Base-by-base conservation (phyloP, 2,329 filamentous ascomycete genomes). In the Penicillium glabrum region DNA sequence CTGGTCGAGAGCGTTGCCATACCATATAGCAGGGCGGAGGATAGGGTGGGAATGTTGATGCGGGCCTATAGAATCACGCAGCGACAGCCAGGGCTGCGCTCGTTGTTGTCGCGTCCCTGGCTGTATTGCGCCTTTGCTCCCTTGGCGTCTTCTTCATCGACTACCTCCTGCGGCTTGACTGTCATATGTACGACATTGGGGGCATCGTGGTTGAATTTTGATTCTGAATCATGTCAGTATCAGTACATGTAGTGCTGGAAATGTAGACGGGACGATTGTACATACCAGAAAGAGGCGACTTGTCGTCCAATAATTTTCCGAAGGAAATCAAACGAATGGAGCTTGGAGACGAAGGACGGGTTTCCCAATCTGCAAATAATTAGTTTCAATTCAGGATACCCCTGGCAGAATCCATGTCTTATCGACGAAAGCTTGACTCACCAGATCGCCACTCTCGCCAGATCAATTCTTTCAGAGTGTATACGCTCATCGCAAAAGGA, bases 131-230 rank as follows among this genome's bases (percentile, higher is more conserved):
- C 66, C 72, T 88, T 89, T 57, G 83, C 82, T 33, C 84, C 83
- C 69, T 88, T 89, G 55, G 89, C 86, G 64, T 91, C 89, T 67
- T 90, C 87, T 68, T 95, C 91, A 62, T 96, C 88, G 59, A 93
- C 80, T 39, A 89, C 83, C 69, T 96, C 91, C 69, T 92, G 89
- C 3, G 92, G 92, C 66, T 90, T 89, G 66, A 96, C 87, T 6
- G 90, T 93, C 91, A 96, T 96, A 75, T 96, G 92, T n/a, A 96
- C 87, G 27, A 96, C 90, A 64, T 96, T 96, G 8, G 90, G 85
- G 11, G 82, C 80, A 61, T 91, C 88, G 29, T 82, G 81, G 68
- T 85, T 89, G 69, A 96, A 91, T 59, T 86, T 89, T 69, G 90
- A 93, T 63, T 93, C 91, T 96, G 67, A 19, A 14, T 21, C 10